These are phyloP conservation scores for Irpex sp. DNA, from an alignment of 1,284 basidiomycete species.

Conservation along the genomic window DNA sequence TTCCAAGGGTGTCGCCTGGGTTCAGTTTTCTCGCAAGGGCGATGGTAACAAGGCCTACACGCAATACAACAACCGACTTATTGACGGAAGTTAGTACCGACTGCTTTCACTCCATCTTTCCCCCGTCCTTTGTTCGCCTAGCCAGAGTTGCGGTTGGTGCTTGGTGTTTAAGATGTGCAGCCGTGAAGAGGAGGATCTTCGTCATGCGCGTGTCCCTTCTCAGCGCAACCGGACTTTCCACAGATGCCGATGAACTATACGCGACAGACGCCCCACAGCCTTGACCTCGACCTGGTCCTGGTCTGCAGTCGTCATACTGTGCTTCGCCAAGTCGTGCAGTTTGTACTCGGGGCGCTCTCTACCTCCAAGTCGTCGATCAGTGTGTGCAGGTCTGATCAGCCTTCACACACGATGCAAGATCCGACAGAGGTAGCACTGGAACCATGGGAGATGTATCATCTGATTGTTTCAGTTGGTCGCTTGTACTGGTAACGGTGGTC, in stretches of 20 bases:
- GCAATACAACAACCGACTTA: slow-evolving; percentile 97
- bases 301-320: background rate
- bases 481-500: slow-evolving; percentile 5
- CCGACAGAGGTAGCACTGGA: slow-evolving; percentile 3
- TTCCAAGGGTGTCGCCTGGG: slow-evolving; percentile 87
- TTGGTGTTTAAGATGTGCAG: slow-evolving; percentile 12
- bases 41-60: slow-evolving; percentile 91
- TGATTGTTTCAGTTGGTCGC: background rate
- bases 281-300: slow-evolving; percentile 3
- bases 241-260: slow-evolving; percentile 8
- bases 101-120: slow-evolving; percentile 40
- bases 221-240: slow-evolving; percentile 9
- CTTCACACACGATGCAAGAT: slow-evolving; percentile 1
- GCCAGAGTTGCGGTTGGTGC: slow-evolving; percentile 21
- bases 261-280: background rate
- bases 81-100: slow-evolving; percentile 99
- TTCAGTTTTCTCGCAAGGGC: slow-evolving; percentile 84
- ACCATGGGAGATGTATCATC: background rate
- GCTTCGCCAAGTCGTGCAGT: slow-evolving; percentile 9
- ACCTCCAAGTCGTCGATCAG: slow-evolving; percentile 13
- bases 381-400: slow-evolving; percentile 17
- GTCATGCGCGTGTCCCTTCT: slow-evolving; percentile 10
- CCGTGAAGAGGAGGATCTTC: background rate
- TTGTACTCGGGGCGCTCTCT: slow-evolving; percentile 10
- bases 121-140: slow-evolving; percentile 9